Evolutionary conservation across 2,329 filamentous ascomycete species (phyloP), one percentile per base, ranked within the genome.

Genomic region (Aspergillus tubingensis): DNA sequence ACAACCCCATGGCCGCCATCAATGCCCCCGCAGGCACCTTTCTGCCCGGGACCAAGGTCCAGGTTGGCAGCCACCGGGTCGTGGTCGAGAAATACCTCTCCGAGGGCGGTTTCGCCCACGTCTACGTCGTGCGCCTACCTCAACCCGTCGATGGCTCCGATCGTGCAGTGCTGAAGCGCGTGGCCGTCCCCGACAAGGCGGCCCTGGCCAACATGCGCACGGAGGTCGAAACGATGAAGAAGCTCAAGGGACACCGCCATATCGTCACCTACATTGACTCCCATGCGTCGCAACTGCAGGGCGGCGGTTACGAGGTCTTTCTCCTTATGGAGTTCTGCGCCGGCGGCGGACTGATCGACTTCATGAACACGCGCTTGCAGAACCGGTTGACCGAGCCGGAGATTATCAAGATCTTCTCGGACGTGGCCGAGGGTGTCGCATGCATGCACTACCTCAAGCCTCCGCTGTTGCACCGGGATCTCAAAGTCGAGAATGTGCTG

Each of bases 171-270:
- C 82, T 97, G 72, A 97, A 99, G 83, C 85, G 95, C 73, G 95
- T 99, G 60, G 95, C 95, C 38, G 95, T 98, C 55, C 92, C 95
- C 32, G 95, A 99, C 79, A 97, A 96, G 83, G 91, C 96, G 66
- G 87, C 94, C 60, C 83, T 99, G 79, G 91, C 91, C 64, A 93
- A 91, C 77, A 98, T 99, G 95, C 88, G 95, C 77, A 98, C 89
- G 67, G 95, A 99, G 83, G 95, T 99, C 69, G 95, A 99, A 81
- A 99, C 95, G 13, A 99, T 99, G 95, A 99, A 99, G 87, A 93
- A 95, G 79, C 85, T 99, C 70, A 96, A 96, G 82, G 95, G 95
- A 59, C 95, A 98, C 83, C 88, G 88, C 64, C 90, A 95, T 70
- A 98, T 99, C 73, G 95, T 99, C 70, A 97, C 90, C 61, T 99